These are phyloP conservation scores for Boehmeria nivea DNA, from an alignment of 306 rosid genomes.

Conservation along the genomic window DNA sequence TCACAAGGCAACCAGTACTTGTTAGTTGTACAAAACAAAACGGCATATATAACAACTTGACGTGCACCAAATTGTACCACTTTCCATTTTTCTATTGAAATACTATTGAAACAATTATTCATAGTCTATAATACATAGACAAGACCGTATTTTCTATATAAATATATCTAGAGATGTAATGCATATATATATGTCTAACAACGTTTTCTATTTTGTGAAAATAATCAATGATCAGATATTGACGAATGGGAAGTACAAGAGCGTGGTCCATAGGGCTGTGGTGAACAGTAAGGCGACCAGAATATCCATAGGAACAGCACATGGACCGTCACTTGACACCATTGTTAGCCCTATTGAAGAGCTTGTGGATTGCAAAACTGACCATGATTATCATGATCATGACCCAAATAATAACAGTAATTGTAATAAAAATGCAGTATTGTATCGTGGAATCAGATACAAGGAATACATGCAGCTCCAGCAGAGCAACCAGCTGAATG, in stretches of 20 bases:
- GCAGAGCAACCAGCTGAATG: conserved; percentile 26
- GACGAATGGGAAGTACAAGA: conserved; percentile 56
- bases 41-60: too few relatives aligned
- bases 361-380: conserved; percentile 10
- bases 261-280: conserved; percentile 53
- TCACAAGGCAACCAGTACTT: too few relatives aligned
- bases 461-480: conserved; percentile 37
- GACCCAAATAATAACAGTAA: neutral
- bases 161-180: too few relatives aligned
- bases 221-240: conserved; percentile 27
- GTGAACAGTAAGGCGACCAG: conserved; percentile 40
- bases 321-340: conserved; percentile 48
- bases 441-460: conserved; percentile 34
- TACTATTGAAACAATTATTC: too few relatives aligned
- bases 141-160: too few relatives aligned
- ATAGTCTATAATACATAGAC: too few relatives aligned
- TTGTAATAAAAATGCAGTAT: too few relatives aligned
- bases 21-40: too few relatives aligned
- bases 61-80: too few relatives aligned
- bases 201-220: too few relatives aligned
- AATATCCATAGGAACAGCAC: conserved; percentile 39
- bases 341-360: conserved; percentile 32
- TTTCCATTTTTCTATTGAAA: too few relatives aligned
- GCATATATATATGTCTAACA: too few relatives aligned
- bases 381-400: neutral